Base-by-base conservation (phyloP, 306 rosid genomes). In the Erythrophleum fordii region DNA sequence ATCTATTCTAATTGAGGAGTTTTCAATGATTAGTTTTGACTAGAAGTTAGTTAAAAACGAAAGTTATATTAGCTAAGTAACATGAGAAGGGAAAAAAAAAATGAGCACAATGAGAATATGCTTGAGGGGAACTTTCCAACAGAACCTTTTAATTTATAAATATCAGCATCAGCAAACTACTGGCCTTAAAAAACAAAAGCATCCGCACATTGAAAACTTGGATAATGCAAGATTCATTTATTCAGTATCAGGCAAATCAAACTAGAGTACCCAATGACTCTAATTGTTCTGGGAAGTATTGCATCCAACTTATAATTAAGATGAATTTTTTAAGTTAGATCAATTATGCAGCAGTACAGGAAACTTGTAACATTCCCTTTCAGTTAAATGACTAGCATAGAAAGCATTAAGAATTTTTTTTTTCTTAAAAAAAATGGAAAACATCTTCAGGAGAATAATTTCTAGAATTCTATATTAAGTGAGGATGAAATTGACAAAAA, bases 221-320 rank as follows among this genome's bases (percentile, higher is more conserved):
- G 22, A 12, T 10, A 73, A 3, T 1, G 17, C 37, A 56, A 23
- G 11, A 22, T 73, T 39, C 68, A 53, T 37, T 71, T 22, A 22
- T 73, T 55, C 28, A 31, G 41, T 29, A 52, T 18, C 37, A 23
- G 14, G 41, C 18, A 42, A 60, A 75, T 42, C n/a, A 60, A 64
- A n/a, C 25, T 48, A 58, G 55, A 14, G 14, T 73, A n/a, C 55
- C 10, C 17, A 13, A 23, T 56, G 55, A 75, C 16, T 58, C 42
- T 51, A 44, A 46, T 29, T 62, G 44, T 14, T 62, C 11, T 29
- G n/a, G 55, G 42, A 70, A 70, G 42, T 41, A 58, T 41, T 23
- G 69, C 53, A 75, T 46, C 69, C 34, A 46, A 46, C 62, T 46
- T n/a, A 76, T 2, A 9, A 76, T 29, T n/a, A 59, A 44, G 44